A percentile compares a stretch with the other conserved stretches of the same genome.
Evolutionary conservation across 768 basidiomycete species (phyloP).

Genomic region (Exsudoporus frostii): DNA sequence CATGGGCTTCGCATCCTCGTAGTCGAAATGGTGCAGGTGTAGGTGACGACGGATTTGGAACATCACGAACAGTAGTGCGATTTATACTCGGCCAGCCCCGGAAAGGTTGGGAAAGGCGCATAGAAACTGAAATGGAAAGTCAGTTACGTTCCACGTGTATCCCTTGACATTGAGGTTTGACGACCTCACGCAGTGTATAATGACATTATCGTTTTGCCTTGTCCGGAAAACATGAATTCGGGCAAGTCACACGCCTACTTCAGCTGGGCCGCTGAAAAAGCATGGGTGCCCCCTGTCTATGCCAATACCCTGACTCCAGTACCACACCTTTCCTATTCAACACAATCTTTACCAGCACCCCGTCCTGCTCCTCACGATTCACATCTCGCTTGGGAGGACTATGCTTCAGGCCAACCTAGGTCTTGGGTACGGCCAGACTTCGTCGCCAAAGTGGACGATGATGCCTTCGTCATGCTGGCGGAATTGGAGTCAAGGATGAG

Average conservation of each 20-base stretch:
- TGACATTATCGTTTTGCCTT: constrained; percentile 81
- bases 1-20: constrained; percentile 82
- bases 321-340: constrained; percentile 64
- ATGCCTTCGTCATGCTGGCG: constrained; percentile 91
- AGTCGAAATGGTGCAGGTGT: constrained; percentile 70
- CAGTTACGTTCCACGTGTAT: constrained; percentile 31
- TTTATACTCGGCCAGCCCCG: constrained; percentile 88
- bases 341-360: constrained; percentile 52
- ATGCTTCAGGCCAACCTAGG: constrained; percentile 37
- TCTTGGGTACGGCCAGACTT: constrained; percentile 89
- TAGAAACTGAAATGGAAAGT: constrained; percentile 91
- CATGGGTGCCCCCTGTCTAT: constrained; percentile 85
- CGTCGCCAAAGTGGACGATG: constrained; percentile 93
- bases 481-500: constrained; percentile 90
- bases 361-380: constrained; percentile 73
- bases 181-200: constrained; percentile 59
- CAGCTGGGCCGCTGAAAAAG: constrained; percentile 87
- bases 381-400: constrained; percentile 50
- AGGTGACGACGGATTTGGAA: constrained; percentile 69
- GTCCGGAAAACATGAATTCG: constrained; percentile 92
- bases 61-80: constrained; percentile 80
- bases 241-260: constrained; percentile 93
- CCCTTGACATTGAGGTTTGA: constrained; percentile 2
- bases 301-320: constrained; percentile 39
- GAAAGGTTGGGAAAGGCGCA: constrained; percentile 71